A percentile compares a stretch with the other conserved stretches of the same genome.
phyloP scores from a whole-genome alignment of 805 yeast species.

The Kazachstania psychrophila region DNA sequence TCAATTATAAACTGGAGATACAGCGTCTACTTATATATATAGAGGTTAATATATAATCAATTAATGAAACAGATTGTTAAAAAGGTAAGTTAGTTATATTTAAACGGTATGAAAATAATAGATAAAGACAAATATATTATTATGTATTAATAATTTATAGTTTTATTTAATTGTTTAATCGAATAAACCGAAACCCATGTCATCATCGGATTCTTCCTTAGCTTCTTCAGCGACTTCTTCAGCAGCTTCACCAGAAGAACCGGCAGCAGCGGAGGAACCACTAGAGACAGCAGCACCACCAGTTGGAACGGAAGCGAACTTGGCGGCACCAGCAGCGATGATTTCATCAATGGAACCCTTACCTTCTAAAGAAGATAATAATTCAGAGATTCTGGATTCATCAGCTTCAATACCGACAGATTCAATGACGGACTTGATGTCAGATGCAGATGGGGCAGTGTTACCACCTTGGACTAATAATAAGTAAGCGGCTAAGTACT shows the following conservation, averaged over 20 bases:
- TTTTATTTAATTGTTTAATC: slow-evolving; percentile 42
- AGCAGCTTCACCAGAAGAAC: slow-evolving; percentile 38
- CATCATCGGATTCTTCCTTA: slow-evolving; percentile 65
- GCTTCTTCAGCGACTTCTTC: slow-evolving; percentile 52
- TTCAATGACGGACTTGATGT: slow-evolving; percentile 61
- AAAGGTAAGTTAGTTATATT: too few species aligned
- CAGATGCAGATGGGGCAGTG: slow-evolving; percentile 70
- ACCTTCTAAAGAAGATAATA: slow-evolving; percentile 72
- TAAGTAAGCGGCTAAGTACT: slow-evolving; percentile 90
- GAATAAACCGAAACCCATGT: slow-evolving; percentile 90
- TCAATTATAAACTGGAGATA: too few species aligned
- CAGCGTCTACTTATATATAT: too few species aligned
- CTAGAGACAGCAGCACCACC: slow-evolving; percentile 35
- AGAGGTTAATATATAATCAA: too few species aligned
- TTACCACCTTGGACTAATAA: slow-evolving; percentile 83
- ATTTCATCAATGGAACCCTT: slow-evolving; percentile 65
- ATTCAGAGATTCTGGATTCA: slow-evolving; percentile 59
- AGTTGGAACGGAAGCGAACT: slow-evolving; percentile 39
- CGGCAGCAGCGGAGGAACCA: slow-evolving; percentile 40
- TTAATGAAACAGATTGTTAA: too few species aligned
- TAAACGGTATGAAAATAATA: not conserved
- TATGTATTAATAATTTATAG: not conserved
- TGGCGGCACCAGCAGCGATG: slow-evolving; percentile 44
- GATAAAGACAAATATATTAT: not conserved
- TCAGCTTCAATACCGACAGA: slow-evolving; percentile 77